These are phyloP conservation scores for Pelargonium citronellum DNA, from an alignment of 441 rosid genomes.

Conservation along the genomic window DNA sequence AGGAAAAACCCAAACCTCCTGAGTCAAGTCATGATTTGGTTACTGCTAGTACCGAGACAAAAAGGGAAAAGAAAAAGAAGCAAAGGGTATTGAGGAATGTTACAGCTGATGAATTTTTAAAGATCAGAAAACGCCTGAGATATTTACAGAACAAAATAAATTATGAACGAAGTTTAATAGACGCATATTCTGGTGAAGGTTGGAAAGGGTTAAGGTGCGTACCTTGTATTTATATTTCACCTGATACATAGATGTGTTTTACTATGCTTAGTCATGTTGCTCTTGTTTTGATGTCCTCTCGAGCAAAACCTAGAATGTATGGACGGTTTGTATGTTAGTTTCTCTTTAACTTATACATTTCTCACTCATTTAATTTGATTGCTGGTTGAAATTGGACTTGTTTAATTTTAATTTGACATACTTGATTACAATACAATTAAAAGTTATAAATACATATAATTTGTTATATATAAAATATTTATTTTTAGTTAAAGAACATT, in stretches of 20 bases:
- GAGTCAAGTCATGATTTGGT: conserved; percentile 27
- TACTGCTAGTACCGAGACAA: conserved; percentile 31
- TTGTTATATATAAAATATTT: no score
- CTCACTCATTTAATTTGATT: neutral
- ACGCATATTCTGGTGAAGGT: conserved; percentile 91
- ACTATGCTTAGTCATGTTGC: neutral
- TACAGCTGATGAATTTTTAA: conserved; percentile 59
- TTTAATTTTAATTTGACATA: no score
- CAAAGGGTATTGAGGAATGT: conserved; percentile 20
- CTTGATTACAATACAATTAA: no score
- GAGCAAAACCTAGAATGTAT: neutral
- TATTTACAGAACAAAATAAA: conserved; percentile 63
- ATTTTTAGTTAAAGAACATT: no score
- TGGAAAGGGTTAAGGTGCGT: conserved; percentile 94
- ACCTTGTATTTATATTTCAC: conserved; percentile 8
- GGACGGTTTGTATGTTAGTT: neutral
- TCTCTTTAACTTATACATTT: neutral
- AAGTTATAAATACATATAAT: no score
- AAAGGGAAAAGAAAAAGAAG: conserved; percentile 27
- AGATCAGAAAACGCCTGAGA: conserved; percentile 58
- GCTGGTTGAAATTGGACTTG: neutral
- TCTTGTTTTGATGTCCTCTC: neutral
- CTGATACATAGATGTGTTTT: neutral
- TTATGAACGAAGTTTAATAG: conserved; percentile 77
- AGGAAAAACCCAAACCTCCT: conserved; percentile 35